A percentile compares a stretch with the other conserved stretches of the same genome.
phyloP scores from a whole-genome alignment of 2,329 filamentous ascomycete genomes.

The Drechslerella dactyloides region DNA sequence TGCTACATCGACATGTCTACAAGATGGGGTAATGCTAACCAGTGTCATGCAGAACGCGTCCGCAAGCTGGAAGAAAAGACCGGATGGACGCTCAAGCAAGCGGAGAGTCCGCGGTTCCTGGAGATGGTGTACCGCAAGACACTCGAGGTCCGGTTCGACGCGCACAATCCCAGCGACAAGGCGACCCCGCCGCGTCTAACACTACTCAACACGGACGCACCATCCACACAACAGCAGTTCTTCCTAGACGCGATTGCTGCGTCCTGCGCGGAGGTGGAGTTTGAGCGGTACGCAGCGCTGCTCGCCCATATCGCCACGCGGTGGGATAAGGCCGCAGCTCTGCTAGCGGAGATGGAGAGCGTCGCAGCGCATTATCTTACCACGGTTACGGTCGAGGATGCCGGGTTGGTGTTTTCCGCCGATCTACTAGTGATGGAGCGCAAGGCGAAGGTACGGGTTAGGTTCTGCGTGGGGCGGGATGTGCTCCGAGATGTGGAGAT shows the following conservation, averaged over 20 bases:
- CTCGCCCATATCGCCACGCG: conserved; percentile 66
- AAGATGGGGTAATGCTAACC: conserved; percentile 60
- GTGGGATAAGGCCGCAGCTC: conserved; percentile 70
- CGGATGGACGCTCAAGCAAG: conserved; percentile 52
- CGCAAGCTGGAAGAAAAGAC: conserved; percentile 36
- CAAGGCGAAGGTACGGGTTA: conserved; percentile 70
- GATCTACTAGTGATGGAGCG: conserved; percentile 71
- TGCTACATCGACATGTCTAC: conserved; percentile 68
- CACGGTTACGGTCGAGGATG: conserved; percentile 69
- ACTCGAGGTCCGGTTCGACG: conserved; percentile 26
- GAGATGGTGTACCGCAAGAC: conserved; percentile 69
- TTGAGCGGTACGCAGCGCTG: conserved; percentile 66
- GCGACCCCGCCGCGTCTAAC: conserved; percentile 20
- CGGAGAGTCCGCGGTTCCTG: conserved; percentile 66
- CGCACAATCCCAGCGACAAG: conserved; percentile 21
- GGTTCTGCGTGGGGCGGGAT: conserved; percentile 62
- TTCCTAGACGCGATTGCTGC: conserved; percentile 58
- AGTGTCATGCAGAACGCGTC: conserved; percentile 59
- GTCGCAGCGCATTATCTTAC: conserved; percentile 71
- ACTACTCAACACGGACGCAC: conserved; percentile 18
- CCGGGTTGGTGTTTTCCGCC: conserved; percentile 66
- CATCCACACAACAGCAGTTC: conserved; percentile 32
- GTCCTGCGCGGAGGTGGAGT: conserved; percentile 68
- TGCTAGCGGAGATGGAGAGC: conserved; percentile 68
- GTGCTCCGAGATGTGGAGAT: conserved; percentile 66